Evolutionary conservation across 1,284 basidiomycete genomes (phyloP).

Genomic region (Rhodotorula sp.): DNA sequence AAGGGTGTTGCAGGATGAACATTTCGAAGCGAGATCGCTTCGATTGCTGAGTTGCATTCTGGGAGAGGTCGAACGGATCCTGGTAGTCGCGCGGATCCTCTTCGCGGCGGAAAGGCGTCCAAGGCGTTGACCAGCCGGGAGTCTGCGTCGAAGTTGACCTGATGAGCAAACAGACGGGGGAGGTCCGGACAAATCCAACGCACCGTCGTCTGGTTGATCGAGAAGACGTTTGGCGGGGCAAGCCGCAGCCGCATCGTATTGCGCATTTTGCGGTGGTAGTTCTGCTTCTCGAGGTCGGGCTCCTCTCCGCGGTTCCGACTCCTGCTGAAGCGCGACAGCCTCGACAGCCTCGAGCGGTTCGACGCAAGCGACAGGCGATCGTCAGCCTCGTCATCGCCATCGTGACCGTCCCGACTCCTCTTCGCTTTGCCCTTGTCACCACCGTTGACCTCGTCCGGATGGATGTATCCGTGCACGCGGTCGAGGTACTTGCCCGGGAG

Average conservation of each 20-base stretch:
- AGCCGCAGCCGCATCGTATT: conserved; percentile 26
- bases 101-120: conserved; percentile 39
- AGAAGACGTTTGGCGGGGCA: conserved; percentile 35
- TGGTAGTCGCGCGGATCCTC: conserved; percentile 4
- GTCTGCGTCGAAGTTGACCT: conserved; percentile 19
- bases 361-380: conserved; percentile 16
- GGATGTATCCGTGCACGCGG: conserved; percentile 42
- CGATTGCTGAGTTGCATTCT: conserved; percentile 46
- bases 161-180: too few relatives aligned
- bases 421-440: conserved; percentile 25
- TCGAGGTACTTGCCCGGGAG: conserved; percentile 43
- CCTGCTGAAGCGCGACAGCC: conserved; percentile 7
- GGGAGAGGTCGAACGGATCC: conserved; percentile 34
- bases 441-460: conserved; percentile 7
- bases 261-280: conserved; percentile 31
- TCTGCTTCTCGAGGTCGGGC: conserved; percentile 33
- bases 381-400: conserved; percentile 3
- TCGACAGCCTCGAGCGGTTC: conserved; percentile 13
- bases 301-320: conserved; percentile 9
- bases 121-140: conserved; percentile 40
- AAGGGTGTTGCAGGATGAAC: conserved; percentile 51
- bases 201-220: conserved; percentile 40
- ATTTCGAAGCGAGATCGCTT: conserved; percentile 47
- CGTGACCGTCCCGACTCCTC: neutral
- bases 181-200: neutral